These are phyloP conservation scores for Lagerstroemia speciosa DNA, from an alignment of 345 rosid genomes.

Conservation along the genomic window DNA sequence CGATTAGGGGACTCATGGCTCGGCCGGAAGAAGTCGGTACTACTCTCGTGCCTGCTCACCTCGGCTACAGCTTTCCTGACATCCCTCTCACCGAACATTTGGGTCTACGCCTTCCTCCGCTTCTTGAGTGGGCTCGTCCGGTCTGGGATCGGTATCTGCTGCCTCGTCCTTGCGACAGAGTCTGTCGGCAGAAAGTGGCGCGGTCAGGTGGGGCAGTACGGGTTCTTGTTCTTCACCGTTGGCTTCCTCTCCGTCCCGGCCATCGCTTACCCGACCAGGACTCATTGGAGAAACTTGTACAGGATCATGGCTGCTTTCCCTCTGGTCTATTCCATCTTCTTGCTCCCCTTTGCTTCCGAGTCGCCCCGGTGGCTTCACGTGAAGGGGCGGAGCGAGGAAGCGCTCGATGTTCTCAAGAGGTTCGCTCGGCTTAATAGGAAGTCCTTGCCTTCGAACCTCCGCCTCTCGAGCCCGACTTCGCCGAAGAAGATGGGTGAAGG, in stretches of 20 bases:
- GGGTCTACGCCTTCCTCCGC: slow-evolving; percentile 61
- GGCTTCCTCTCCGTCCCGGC: slow-evolving; percentile 66
- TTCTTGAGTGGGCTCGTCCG: slow-evolving; percentile 47
- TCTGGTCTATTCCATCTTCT: slow-evolving; percentile 29
- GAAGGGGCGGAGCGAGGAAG: slow-evolving; percentile 45
- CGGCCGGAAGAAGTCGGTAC: slow-evolving; percentile 51
- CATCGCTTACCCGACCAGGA: slow-evolving; percentile 46
- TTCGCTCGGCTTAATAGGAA: slow-evolving; percentile 45
- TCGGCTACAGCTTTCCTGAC: slow-evolving; percentile 46
- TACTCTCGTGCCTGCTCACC: slow-evolving; percentile 40
- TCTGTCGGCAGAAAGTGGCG: slow-evolving; percentile 67
- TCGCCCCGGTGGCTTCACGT: slow-evolving; percentile 77
- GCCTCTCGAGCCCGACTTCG: slow-evolving; percentile 24
- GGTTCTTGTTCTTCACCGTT: slow-evolving; percentile 61
- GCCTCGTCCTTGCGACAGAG: slow-evolving; percentile 65
- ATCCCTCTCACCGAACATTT: slow-evolving; percentile 59
- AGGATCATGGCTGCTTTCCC: slow-evolving; percentile 44
- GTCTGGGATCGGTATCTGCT: slow-evolving; percentile 59
- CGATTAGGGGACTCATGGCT: slow-evolving; percentile 46
- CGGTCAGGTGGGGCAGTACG: slow-evolving; percentile 67
- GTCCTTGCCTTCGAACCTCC: slow-evolving; percentile 33
- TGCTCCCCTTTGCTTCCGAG: slow-evolving; percentile 47
- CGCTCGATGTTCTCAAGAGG: slow-evolving; percentile 33
- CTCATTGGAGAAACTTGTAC: slow-evolving; percentile 49
- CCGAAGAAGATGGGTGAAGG: background rate